Evolutionary conservation across 1,284 basidiomycete genomes (phyloP).

Genomic region (Agroathelia rolfsii): DNA sequence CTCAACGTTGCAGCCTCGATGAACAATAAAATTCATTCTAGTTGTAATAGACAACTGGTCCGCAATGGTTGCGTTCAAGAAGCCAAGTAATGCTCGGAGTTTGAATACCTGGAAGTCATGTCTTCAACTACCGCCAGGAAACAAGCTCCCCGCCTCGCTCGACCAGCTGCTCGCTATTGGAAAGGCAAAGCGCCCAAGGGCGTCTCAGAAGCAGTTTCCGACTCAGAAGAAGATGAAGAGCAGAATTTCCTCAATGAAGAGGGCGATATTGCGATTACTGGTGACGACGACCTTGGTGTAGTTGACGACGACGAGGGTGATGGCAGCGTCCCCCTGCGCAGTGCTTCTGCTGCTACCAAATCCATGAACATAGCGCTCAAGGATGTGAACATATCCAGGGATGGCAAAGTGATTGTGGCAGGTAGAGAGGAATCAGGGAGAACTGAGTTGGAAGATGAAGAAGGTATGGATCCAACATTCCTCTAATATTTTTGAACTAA

Average conservation of each 20-base stretch:
- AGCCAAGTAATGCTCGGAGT: no score
- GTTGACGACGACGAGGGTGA: constrained; percentile 37
- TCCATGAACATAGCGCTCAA: constrained; percentile 63
- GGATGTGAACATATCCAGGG: constrained; percentile 68
- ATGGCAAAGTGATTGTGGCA: constrained; percentile 68
- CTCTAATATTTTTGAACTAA: constrained; percentile 1
- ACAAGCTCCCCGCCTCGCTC: constrained; percentile 58
- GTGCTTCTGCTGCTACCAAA: constrained; percentile 25
- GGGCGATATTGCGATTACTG: constrained; percentile 48
- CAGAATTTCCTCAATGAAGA: constrained; percentile 35
- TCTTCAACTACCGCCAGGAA: constrained; percentile 42
- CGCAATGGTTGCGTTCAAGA: no score
- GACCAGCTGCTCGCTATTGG: constrained; percentile 73
- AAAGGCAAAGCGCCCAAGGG: constrained; percentile 80
- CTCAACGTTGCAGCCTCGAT: no score
- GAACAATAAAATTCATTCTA: no score
- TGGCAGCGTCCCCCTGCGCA: constrained; percentile 26
- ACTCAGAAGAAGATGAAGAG: constrained; percentile 50
- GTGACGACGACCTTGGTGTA: constrained; percentile 36
- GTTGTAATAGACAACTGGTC: no score
- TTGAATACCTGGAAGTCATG: no score
- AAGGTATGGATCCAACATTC: constrained; percentile 18
- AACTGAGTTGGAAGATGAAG: constrained; percentile 38
- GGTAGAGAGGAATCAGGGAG: constrained; percentile 65
- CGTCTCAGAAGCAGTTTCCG: constrained; percentile 42